Evolutionary conservation across 805 yeast species (phyloP).

Genomic region (Metschnikowia colocasiae): DNA sequence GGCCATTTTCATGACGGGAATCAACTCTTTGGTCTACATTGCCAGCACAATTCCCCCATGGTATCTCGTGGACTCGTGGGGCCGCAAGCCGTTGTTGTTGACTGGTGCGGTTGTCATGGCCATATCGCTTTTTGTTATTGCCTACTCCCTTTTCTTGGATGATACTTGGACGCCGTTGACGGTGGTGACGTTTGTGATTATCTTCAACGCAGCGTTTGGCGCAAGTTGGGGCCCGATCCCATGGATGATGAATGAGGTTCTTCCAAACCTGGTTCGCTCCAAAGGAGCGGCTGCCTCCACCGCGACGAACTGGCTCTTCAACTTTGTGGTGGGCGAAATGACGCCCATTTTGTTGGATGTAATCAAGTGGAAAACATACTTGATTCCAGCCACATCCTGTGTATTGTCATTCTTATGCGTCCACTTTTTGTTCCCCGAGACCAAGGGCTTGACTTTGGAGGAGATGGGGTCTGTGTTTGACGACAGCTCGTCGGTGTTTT

Average conservation of each 20-base stretch:
- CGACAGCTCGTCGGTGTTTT: conserved; percentile 45
- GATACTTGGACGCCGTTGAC: conserved; percentile 54
- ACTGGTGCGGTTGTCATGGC: conserved; percentile 83
- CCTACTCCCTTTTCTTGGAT: conserved; percentile 45
- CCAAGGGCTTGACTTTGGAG: conserved; percentile 82
- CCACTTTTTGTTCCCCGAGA: conserved; percentile 75
- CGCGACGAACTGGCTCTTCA: conserved; percentile 90
- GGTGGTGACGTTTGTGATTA: conserved; percentile 73
- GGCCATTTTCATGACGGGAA: conserved; percentile 89
- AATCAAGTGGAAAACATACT: conserved; percentile 75
- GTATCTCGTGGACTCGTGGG: conserved; percentile 89
- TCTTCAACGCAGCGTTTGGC: conserved; percentile 83
- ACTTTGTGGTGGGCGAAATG: conserved; percentile 87
- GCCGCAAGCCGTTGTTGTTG: conserved; percentile 78
- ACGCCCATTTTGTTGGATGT: conserved; percentile 79
- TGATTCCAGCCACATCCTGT: conserved; percentile 79
- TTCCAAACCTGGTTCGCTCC: conserved; percentile 80
- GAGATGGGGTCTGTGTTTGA: conserved; percentile 92
- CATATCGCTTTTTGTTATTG: conserved; percentile 57
- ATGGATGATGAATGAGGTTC: conserved; percentile 86
- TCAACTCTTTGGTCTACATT: conserved; percentile 41
- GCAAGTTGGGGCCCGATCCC: conserved; percentile 94
- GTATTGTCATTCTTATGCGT: conserved; percentile 70
- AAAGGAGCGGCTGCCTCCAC: conserved; percentile 89
- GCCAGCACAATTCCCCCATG: conserved; percentile 81